phyloP scores from a whole-genome alignment of 2,329 filamentous ascomycete species.

The Fusarium sacchari region DNA sequence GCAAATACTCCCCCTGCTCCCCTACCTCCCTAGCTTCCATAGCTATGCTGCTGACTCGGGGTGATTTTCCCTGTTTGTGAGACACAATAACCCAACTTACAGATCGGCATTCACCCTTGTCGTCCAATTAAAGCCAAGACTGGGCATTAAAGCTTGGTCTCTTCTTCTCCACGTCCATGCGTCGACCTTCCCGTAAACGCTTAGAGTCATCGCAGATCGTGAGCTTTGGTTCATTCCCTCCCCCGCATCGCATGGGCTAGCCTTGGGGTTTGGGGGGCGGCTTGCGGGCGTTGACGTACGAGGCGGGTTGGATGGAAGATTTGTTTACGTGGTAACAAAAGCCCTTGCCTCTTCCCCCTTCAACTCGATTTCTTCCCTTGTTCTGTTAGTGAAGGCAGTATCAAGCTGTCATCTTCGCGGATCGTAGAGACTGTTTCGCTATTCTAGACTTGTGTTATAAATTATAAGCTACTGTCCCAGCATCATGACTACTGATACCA shows the following conservation, averaged over 20 bases:
- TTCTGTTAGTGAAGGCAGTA: not conserved
- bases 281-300: constrained; percentile 21
- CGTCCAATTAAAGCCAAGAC: constrained; percentile 25
- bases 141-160: constrained; percentile 17
- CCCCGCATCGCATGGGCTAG: constrained; percentile 26
- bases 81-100: not conserved
- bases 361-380: not conserved
- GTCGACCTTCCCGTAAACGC: constrained; percentile 32
- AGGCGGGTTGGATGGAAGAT: not conserved
- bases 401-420: not conserved
- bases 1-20: not conserved
- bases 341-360: not conserved
- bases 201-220: constrained; percentile 30
- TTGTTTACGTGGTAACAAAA: constrained; percentile 22
- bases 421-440: not conserved
- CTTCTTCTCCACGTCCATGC: constrained; percentile 10
- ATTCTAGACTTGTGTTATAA: not conserved
- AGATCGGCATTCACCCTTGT: constrained; percentile 23
- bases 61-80: constrained; percentile 15
- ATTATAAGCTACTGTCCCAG: not conserved
- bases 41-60: constrained; percentile 4
- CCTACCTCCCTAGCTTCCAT: not conserved
- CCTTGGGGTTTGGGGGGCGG: not conserved
- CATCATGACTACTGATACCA: constrained; percentile 31
- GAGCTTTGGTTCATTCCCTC: not conserved